Evolutionary conservation across 441 rosid species (phyloP), one percentile per base, ranked within the genome.

Genomic region (Biscutella laevigata): DNA sequence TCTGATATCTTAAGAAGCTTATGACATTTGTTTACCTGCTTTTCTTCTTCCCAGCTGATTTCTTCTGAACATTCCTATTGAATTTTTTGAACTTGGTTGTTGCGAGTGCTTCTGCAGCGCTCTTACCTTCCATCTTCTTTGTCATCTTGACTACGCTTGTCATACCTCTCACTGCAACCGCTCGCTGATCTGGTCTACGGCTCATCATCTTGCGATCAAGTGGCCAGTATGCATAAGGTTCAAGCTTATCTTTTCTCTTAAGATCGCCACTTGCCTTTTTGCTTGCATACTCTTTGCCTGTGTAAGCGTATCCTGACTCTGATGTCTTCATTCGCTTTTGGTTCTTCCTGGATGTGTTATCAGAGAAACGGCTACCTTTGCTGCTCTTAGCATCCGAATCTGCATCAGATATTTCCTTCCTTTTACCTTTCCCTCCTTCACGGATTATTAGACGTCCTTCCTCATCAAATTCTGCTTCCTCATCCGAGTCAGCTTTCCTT

Each of bases 211-310:
- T 92, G 6, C 95, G 81, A 59, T 92, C 96, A 5, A 92, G 83
- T 1, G 96, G 96, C 98, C 98, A 92, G 56, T 86, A 92, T 0
- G 98, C 98, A 61, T 86, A 88, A 0, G 98, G 96, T 64, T 92
- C 98, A 10, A 92, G 82, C 71, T 88, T 92, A 36, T 77, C 96
- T 72, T 88, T 92, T 78, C 75, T 82, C 71, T 69, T 83, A 35
- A 92, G 68, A 59, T 92, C 96, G 1, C 96, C 98, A 33, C 83
- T 72, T n/a, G 89, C 94, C 71, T 86, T 91, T 77, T 83, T 91
- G 75, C 81, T 88, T 24, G 81, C 79, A 71, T 91, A 88, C 75
- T 83, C 96, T 8, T 41, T 79, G 15, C 98, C 98, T 2, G 89
- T 92, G 76, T 86, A 82, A 3, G 96, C 82, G 80, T 94, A 82